Percentiles rank a stretch among this genome's conserved stretches.
Evolutionary conservation across 352 stramenopile genomes (phyloP).

Genomic region (Pythium apleroticum): DNA sequence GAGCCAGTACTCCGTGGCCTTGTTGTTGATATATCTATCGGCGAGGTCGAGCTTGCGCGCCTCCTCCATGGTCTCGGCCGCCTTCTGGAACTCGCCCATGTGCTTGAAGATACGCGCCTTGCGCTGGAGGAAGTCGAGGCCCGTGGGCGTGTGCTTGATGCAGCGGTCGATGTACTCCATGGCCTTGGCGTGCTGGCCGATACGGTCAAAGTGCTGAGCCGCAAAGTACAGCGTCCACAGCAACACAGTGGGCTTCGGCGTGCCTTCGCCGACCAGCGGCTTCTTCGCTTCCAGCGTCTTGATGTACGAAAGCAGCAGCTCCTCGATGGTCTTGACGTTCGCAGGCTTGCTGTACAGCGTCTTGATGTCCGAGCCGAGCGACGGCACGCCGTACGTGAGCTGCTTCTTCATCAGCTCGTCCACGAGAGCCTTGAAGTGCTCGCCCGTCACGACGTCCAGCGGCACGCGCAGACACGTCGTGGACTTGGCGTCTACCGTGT

Average conservation of each 20-base stretch:
- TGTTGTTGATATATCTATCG: slow-evolving; percentile 99
- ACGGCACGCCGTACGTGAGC: slow-evolving; percentile 92
- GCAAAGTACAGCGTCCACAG: slow-evolving; percentile 94
- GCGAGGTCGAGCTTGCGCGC: slow-evolving; percentile 94
- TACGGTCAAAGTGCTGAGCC: slow-evolving; percentile 91
- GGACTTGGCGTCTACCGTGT: slow-evolving; percentile 61
- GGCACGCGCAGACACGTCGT: slow-evolving; percentile 89
- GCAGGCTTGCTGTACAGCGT: slow-evolving; percentile 76
- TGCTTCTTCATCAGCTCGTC: slow-evolving; percentile 65
- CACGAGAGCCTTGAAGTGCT: slow-evolving; percentile 66
- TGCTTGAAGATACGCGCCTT: slow-evolving; percentile 95
- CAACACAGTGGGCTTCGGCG: slow-evolving; percentile 39
- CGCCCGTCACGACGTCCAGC: slow-evolving; percentile 84
- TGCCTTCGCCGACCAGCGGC: slow-evolving; percentile 43
- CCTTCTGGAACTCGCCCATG: slow-evolving; percentile 87
- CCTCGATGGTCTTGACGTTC: slow-evolving; percentile 62
- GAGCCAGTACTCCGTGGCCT: slow-evolving; percentile 97
- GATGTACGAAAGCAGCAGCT: slow-evolving; percentile 83
- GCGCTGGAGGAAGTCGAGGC: slow-evolving; percentile 94
- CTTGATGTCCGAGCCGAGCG: slow-evolving; percentile 93
- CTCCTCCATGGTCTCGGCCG: slow-evolving; percentile 91
- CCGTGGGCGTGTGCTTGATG: slow-evolving; percentile 89
- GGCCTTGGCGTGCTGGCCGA: slow-evolving; percentile 84
- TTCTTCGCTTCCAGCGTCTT: slow-evolving; percentile 68
- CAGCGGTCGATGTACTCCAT: slow-evolving; percentile 92